phyloP scores from a whole-genome alignment of 805 yeast species.

The Dipodascopsis tothii region DNA sequence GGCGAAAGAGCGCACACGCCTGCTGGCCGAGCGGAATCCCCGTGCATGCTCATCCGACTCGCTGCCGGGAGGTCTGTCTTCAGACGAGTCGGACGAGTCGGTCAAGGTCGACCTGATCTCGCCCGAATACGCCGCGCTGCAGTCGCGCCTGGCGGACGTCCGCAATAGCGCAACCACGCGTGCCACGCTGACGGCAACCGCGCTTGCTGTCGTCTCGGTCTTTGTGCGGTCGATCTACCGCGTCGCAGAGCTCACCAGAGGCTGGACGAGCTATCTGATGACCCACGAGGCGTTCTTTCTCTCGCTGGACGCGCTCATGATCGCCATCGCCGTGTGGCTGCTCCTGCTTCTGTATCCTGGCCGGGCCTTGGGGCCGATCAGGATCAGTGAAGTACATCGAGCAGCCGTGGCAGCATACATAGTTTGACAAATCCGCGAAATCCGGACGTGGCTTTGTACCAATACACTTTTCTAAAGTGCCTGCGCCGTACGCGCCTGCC shows the following conservation, averaged over 20 bases:
- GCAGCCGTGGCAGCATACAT: not conserved
- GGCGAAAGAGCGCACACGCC: not conserved
- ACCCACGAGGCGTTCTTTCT: constrained; percentile 48
- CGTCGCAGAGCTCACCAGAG: constrained; percentile 55
- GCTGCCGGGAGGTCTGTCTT: no score
- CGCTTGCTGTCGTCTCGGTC: constrained; percentile 34
- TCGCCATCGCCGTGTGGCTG: constrained; percentile 35
- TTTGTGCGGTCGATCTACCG: constrained; percentile 63
- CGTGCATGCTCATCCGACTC: no score
- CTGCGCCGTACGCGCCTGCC: no score
- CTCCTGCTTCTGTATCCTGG: constrained; percentile 13
- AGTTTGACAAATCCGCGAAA: no score
- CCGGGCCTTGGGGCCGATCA: constrained; percentile 6
- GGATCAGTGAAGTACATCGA: constrained; percentile 1
- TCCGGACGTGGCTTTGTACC: no score
- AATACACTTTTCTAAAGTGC: no score
- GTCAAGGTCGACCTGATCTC: not conserved
- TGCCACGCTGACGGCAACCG: not conserved
- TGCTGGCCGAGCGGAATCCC: no score
- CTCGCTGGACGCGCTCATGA: constrained; percentile 50
- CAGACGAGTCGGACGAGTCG: not conserved
- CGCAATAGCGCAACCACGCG: not conserved
- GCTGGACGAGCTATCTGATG: constrained; percentile 57
- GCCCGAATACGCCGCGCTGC: not conserved
- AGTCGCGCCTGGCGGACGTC: not conserved